phyloP scores from a whole-genome alignment of 768 basidiomycete species.

The Lyophyllum decastes region DNA sequence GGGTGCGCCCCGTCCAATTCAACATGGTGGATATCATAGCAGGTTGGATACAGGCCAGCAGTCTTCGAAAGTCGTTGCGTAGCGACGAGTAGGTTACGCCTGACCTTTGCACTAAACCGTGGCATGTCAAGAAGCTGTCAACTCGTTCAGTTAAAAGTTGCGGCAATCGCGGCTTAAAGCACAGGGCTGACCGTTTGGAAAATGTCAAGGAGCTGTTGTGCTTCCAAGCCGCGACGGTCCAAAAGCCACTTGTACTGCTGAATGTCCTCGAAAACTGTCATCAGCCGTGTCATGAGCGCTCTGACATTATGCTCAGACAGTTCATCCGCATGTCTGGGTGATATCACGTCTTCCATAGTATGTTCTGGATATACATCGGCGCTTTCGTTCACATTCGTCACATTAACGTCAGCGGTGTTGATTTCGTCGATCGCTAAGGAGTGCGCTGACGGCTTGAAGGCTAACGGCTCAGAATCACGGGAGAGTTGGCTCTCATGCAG shows the following conservation, averaged over 20 bases:
- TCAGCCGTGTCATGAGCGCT: not conserved
- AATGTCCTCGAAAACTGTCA: constrained; percentile 1
- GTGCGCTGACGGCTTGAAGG: too few relatives aligned
- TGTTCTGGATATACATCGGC: not conserved
- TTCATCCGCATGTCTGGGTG: not conserved
- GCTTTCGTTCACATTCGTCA: too few relatives aligned
- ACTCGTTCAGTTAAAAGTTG: not conserved
- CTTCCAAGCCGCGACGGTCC: not conserved
- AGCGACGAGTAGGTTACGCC: constrained; percentile 13
- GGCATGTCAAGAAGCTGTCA: constrained; percentile 11
- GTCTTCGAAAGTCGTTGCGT: constrained; percentile 8
- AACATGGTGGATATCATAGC: constrained; percentile 8
- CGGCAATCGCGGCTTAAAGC: not conserved
- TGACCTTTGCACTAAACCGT: not conserved
- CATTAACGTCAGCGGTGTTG: too few relatives aligned
- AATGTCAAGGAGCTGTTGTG: constrained; percentile 7
- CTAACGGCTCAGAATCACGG: too few relatives aligned
- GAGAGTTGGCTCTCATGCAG: constrained; percentile 57
- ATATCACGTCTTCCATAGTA: not conserved
- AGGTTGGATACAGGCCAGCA: constrained; percentile 13
- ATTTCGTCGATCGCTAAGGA: too few relatives aligned
- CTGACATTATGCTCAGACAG: not conserved
- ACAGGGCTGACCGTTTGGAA: constrained; percentile 9
- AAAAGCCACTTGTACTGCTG: constrained; percentile 6
- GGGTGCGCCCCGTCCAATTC: not conserved